These are phyloP conservation scores for Rhizoclosmatium globosum DNA, from an alignment of 192 early-diverging fungal species.

Conservation along the genomic window DNA sequence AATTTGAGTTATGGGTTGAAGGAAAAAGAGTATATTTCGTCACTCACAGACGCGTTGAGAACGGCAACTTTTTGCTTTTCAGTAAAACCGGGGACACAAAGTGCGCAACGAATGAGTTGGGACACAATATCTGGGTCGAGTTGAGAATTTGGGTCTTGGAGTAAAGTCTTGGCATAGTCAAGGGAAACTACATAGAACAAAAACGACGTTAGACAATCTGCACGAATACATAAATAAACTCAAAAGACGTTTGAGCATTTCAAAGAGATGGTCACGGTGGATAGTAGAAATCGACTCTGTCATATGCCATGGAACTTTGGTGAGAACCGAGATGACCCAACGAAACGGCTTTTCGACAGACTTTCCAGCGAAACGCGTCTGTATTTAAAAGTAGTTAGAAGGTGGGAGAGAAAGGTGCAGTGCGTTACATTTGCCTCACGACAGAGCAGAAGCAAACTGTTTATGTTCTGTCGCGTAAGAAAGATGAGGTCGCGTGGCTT, in stretches of 20 bases:
- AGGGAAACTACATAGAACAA: too few relatives aligned
- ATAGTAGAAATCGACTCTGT: constrained; percentile 62
- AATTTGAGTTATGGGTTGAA: neutral
- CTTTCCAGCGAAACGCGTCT: constrained; percentile 79
- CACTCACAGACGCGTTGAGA: constrained; percentile 51
- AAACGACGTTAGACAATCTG: too few relatives aligned
- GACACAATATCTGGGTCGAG: constrained; percentile 62
- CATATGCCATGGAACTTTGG: constrained; percentile 80
- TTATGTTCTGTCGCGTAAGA: constrained; percentile 77
- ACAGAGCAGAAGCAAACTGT: constrained; percentile 71
- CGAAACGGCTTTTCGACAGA: constrained; percentile 81
- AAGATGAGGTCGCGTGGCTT: constrained; percentile 27
- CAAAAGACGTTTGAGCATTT: constrained; percentile 63
- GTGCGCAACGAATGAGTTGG: constrained; percentile 68
- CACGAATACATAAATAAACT: neutral
- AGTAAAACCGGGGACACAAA: constrained; percentile 76
- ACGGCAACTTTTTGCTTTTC: constrained; percentile 77
- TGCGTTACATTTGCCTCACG: constrained; percentile 74
- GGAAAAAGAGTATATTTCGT: neutral
- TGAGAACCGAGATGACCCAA: constrained; percentile 74
- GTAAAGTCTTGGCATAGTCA: too few relatives aligned
- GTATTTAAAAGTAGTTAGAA: neutral
- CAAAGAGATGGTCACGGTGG: constrained; percentile 80
- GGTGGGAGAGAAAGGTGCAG: too few relatives aligned
- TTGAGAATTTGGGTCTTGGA: constrained; percentile 48